These are phyloP conservation scores for Pestalotiopsis sp. DNA, from an alignment of 2,329 filamentous ascomycete species.

Conservation along the genomic window DNA sequence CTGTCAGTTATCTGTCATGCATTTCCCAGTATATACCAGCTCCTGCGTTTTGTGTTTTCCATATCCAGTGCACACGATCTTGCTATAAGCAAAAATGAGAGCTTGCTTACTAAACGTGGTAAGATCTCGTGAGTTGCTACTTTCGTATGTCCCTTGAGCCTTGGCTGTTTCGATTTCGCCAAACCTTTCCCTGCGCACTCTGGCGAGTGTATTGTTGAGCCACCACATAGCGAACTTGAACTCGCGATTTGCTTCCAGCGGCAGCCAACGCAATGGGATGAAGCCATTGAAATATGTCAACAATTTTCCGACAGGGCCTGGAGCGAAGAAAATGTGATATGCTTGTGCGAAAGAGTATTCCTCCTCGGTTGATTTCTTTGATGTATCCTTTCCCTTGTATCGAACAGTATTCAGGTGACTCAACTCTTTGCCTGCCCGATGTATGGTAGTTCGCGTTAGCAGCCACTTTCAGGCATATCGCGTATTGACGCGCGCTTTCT, in stretches of 20 bases:
- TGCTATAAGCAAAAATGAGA: neutral
- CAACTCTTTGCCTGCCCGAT: neutral
- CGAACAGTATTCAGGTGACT: neutral
- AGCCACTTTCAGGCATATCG: too few species aligned
- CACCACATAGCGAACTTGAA: conserved; percentile 20
- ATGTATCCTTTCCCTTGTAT: neutral
- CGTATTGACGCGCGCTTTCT: neutral
- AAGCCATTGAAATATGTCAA: conserved; percentile 19
- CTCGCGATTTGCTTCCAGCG: conserved; percentile 18
- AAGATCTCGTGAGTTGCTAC: conserved; percentile 15
- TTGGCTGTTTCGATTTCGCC: neutral
- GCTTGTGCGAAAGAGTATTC: conserved; percentile 18
- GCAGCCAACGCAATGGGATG: conserved; percentile 20
- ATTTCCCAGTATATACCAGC: too few species aligned
- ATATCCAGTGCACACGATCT: too few species aligned
- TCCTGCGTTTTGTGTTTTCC: neutral
- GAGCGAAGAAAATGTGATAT: conserved; percentile 18
- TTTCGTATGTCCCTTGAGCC: conserved; percentile 11
- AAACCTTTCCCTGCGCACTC: neutral
- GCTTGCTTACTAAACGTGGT: conserved; percentile 14
- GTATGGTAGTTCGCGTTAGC: neutral
- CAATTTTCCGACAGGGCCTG: conserved; percentile 10
- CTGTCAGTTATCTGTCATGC: neutral
- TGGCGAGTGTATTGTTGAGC: conserved; percentile 14
- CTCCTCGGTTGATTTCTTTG: too few species aligned